Evolutionary conservation across 768 basidiomycete genomes (phyloP).

Genomic region (Arthromyces matolae): DNA sequence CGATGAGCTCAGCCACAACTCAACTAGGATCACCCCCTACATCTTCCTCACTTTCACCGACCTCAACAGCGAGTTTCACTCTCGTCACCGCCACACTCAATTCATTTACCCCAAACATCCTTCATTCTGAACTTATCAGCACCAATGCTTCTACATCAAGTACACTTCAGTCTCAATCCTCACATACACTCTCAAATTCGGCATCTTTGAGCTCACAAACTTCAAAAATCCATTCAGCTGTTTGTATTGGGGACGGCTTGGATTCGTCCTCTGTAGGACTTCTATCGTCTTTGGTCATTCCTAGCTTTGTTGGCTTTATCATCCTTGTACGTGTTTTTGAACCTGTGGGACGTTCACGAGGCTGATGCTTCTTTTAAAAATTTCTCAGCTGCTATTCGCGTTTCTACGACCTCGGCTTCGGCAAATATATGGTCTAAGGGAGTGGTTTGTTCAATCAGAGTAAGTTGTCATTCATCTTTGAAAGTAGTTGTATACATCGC

Average conservation of each 20-base stretch:
- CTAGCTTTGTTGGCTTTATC: constrained; percentile 56
- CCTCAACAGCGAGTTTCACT: not conserved
- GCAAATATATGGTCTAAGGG: constrained; percentile 67
- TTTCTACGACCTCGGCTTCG: constrained; percentile 64
- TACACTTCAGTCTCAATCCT: constrained; percentile 11
- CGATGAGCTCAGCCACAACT: constrained; percentile 9
- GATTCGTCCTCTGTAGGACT: constrained; percentile 63
- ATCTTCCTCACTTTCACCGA: constrained; percentile 6
- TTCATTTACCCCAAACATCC: constrained; percentile 22
- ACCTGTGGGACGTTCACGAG: not conserved
- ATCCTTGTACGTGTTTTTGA: constrained; percentile 55
- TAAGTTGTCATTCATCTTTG: constrained; percentile 38
- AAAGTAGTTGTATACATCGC: constrained; percentile 12
- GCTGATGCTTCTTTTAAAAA: constrained; percentile 12
- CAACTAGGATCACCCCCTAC: constrained; percentile 1
- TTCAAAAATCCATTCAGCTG: constrained; percentile 23
- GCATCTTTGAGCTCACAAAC: constrained; percentile 24
- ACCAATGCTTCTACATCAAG: constrained; percentile 18
- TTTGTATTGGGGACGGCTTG: constrained; percentile 64
- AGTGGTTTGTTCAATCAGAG: constrained; percentile 76
- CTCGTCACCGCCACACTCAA: no score
- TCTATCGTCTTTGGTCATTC: constrained; percentile 52
- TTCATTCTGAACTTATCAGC: constrained; percentile 10
- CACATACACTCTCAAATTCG: constrained; percentile 17
- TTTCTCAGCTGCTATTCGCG: constrained; percentile 58